A percentile compares a stretch with the other conserved stretches of the same genome.
Evolutionary conservation across 208 protist species (phyloP).

Genomic region (Trichomonas tenax): DNA sequence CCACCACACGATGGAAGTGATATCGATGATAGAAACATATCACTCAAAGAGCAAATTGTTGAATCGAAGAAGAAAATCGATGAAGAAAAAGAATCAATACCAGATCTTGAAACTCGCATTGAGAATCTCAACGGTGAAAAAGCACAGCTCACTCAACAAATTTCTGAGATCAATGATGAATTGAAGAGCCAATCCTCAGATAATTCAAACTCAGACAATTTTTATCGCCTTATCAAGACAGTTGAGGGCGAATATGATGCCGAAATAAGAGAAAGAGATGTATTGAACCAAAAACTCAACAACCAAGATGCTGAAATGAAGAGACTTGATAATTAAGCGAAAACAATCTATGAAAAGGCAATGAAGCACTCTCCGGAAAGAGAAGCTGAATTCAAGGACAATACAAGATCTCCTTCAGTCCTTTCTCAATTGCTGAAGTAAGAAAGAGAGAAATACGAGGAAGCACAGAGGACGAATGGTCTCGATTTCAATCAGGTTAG

Average conservation of each 20-base stretch:
- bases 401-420: too few relatives aligned
- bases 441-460: neutral
- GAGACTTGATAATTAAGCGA: neutral
- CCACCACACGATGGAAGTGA: neutral
- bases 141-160: neutral
- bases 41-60: neutral
- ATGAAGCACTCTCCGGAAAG: too few relatives aligned
- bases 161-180: neutral
- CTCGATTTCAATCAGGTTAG: neutral
- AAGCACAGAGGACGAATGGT: neutral
- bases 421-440: too few relatives aligned
- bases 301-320: too few relatives aligned
- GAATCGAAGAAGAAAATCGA: neutral
- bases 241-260: too few relatives aligned
- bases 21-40: neutral
- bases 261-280: too few relatives aligned
- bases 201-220: neutral
- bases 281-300: too few relatives aligned
- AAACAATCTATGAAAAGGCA: too few relatives aligned
- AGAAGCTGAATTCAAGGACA: too few relatives aligned
- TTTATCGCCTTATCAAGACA: neutral
- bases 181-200: neutral
- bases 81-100: neutral
- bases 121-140: neutral
- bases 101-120: neutral